Percentiles rank a stretch among this genome's conserved stretches.
Conservation (phyloP, 2,329 filamentous ascomycete species). For the Westerdykella aurantiaca region DNA sequence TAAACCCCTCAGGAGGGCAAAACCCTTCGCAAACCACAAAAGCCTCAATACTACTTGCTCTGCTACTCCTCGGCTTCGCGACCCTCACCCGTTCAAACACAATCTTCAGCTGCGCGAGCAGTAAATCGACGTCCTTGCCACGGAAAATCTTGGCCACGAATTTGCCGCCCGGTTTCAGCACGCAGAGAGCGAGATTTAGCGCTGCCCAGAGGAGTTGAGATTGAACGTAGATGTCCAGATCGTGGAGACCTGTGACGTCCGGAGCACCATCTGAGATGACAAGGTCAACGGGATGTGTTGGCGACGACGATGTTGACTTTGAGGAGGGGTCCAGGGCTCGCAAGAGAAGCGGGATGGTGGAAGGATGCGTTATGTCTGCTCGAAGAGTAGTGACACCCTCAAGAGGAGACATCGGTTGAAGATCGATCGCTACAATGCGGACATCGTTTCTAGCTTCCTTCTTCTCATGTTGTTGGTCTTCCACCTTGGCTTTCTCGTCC, state of each 20-base stretch:
- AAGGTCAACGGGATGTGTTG: slow-evolving; percentile 77
- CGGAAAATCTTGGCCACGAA: slow-evolving; percentile 99
- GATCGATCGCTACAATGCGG: slow-evolving; percentile 90
- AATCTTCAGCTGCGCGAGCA: slow-evolving; percentile 88
- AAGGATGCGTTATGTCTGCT: slow-evolving; percentile 95
- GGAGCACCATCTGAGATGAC: slow-evolving; percentile 94
- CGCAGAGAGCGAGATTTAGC: slow-evolving; percentile 85
- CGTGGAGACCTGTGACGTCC: slow-evolving; percentile 93
- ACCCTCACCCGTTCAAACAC: slow-evolving; percentile 85
- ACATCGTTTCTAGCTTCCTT: slow-evolving; percentile 57
- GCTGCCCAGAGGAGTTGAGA: slow-evolving; percentile 92
- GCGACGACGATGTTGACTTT: slow-evolving; percentile 39
- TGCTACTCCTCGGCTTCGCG: slow-evolving; percentile 86
- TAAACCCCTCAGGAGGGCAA: slow-evolving; percentile 68
- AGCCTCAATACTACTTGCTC: slow-evolving; percentile 94
- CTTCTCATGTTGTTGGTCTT: slow-evolving; percentile 15
- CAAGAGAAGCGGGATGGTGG: slow-evolving; percentile 83
- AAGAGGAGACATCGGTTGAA: slow-evolving; percentile 91
- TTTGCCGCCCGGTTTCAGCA: slow-evolving; percentile 85
- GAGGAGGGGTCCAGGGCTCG: slow-evolving; percentile 71
- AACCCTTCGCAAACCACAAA: slow-evolving; percentile 96
- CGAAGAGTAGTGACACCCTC: slow-evolving; percentile 88
- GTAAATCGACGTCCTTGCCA: slow-evolving; percentile 87
- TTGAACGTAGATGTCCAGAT: slow-evolving; percentile 97
- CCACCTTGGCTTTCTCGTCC: slow-evolving; percentile 2